A percentile compares a stretch with the other conserved stretches of the same genome.
Conservation (phyloP, 768 basidiomycete species). For the Suillus americanus region DNA sequence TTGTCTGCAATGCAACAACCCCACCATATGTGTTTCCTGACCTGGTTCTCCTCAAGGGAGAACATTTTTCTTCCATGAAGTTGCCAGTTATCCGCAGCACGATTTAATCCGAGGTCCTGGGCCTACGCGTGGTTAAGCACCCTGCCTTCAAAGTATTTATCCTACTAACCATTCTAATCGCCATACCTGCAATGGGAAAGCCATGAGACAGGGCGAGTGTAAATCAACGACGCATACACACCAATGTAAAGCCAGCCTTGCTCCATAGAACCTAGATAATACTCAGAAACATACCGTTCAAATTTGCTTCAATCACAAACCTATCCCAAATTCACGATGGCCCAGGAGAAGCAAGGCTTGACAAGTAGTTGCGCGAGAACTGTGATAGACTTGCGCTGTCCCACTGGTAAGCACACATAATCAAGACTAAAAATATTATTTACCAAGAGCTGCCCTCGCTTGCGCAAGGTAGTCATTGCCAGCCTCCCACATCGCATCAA, state of each 20-base stretch:
- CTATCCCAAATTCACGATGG: conserved; percentile 84
- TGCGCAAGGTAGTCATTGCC: conserved; percentile 62
- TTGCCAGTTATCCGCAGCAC: conserved; percentile 75
- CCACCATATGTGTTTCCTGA: conserved; percentile 80
- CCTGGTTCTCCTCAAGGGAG: conserved; percentile 64
- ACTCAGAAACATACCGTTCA: conserved; percentile 13
- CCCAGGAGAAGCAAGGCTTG: conserved; percentile 80
- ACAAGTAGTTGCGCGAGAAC: conserved; percentile 70
- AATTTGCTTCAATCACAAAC: conserved; percentile 33
- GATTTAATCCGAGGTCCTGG: conserved; percentile 78
- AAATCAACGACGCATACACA: conserved; percentile 22
- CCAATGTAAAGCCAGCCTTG: conserved; percentile 86
- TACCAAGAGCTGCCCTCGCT: conserved; percentile 67
- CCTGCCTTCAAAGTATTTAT: not conserved
- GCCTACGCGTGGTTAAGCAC: conserved; percentile 45
- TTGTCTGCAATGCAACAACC: conserved; percentile 69
- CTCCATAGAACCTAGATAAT: conserved; percentile 58
- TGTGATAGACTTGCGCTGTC: conserved; percentile 62
- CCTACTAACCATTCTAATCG: conserved; percentile 63
- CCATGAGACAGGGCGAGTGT: conserved; percentile 4
- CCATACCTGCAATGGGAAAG: conserved; percentile 50
- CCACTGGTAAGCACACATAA: conserved; percentile 7
- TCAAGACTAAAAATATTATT: conserved; percentile 8
- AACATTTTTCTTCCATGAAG: conserved; percentile 61
- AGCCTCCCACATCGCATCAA: conserved; percentile 69